Evolutionary conservation across 495 filamentous ascomycete species (phyloP).

Genomic region (Daldinia grandis): DNA sequence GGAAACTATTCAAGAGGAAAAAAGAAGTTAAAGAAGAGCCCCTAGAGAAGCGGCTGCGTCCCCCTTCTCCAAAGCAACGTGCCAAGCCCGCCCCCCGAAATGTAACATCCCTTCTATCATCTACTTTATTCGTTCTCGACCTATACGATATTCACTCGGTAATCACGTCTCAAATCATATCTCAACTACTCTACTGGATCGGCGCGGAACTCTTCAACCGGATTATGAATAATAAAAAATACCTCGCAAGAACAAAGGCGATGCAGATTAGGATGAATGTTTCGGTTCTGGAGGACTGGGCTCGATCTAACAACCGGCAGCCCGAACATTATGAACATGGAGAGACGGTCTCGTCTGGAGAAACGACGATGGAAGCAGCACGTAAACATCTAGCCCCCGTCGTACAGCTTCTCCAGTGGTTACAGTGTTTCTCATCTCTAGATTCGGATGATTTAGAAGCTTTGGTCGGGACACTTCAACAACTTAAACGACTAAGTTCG

Average conservation of each 20-base stretch:
- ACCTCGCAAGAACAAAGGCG: constrained; percentile 94
- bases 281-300: constrained; percentile 95
- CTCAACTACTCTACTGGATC: constrained; percentile 96
- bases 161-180: constrained; percentile 89
- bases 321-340: constrained; percentile 97
- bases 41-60: constrained; percentile 88
- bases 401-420: constrained; percentile 95
- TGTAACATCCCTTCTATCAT: constrained; percentile 95
- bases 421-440: constrained; percentile 95
- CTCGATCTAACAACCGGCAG: constrained; percentile 87
- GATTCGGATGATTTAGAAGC: constrained; percentile 87
- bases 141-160: constrained; percentile 99
- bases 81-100: constrained; percentile 93
- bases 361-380: constrained; percentile 82
- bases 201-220: constrained; percentile 97
- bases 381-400: constrained; percentile 86
- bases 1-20: constrained; percentile 94
- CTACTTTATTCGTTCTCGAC: constrained; percentile 95
- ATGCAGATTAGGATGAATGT: constrained; percentile 99
- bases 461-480: constrained; percentile 83
- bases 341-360: constrained; percentile 84
- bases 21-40: constrained; percentile 86
- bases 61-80: constrained; percentile 92
- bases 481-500: constrained; percentile 82
- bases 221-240: constrained; percentile 93